Evolutionary conservation across 2,329 filamentous ascomycete species (phyloP).

Genomic region (Drechmeria coniospora): DNA sequence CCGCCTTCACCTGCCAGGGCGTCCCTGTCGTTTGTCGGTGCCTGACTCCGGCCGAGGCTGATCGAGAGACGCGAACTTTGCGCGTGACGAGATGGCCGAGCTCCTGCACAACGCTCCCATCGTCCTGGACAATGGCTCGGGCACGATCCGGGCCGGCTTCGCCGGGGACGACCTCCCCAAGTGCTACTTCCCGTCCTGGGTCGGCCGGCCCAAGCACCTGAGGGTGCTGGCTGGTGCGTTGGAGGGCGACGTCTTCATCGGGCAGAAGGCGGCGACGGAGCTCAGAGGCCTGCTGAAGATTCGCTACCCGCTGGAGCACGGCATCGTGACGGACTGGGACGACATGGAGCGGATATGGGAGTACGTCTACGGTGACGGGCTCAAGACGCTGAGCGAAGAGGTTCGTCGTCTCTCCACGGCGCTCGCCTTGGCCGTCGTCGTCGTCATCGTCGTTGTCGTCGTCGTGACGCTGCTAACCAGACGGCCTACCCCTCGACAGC

Average conservation of each 20-base stretch:
- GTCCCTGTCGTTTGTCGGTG: too few relatives aligned
- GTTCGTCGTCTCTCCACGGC: constrained; percentile 24
- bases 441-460: too few relatives aligned
- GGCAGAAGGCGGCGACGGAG: constrained; percentile 73
- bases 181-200: constrained; percentile 94
- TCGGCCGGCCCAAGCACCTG: constrained; percentile 88
- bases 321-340: constrained; percentile 98
- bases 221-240: constrained; percentile 90
- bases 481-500: too few relatives aligned
- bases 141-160: constrained; percentile 92
- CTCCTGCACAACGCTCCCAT: constrained; percentile 91
- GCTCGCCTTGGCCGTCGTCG: too few relatives aligned
- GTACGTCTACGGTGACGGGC: constrained; percentile 86
- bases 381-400: constrained; percentile 96
- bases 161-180: constrained; percentile 92
- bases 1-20: too few relatives aligned
- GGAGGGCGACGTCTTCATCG: constrained; percentile 95
- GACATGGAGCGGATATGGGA: constrained; percentile 99
- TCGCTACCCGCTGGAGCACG: constrained; percentile 86
- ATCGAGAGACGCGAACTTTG: too few relatives aligned
- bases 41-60: too few relatives aligned
- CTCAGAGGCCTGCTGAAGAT: constrained; percentile 90
- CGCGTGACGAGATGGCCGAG: constrained; percentile 41
- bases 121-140: constrained; percentile 96
- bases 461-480: constrained; percentile 7